Percentiles rank a stretch among this genome's conserved stretches.
Conservation (phyloP, 176 grass and related monocot species). For the Ensete glaucum region DNA sequence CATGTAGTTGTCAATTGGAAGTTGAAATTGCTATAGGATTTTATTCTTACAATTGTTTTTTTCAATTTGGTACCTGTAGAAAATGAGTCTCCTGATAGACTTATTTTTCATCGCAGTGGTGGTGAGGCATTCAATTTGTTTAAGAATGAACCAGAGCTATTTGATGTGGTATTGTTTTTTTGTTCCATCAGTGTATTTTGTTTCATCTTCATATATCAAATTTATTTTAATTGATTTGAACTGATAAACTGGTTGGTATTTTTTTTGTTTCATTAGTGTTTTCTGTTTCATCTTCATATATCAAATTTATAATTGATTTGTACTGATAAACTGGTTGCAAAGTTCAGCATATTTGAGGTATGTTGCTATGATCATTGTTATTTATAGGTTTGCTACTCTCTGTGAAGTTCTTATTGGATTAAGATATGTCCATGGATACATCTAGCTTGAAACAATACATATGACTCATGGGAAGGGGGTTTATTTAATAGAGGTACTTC, state of each 20-base stretch:
- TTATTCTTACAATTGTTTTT: background rate
- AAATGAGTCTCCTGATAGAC: constrained; percentile 14
- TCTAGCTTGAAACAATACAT: too few species aligned
- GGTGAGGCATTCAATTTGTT: constrained; percentile 85
- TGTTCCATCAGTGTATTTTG: background rate
- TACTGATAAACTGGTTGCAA: background rate
- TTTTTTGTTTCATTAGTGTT: background rate
- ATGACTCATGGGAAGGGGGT: too few species aligned
- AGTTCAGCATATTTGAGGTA: background rate
- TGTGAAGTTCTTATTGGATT: too few species aligned
- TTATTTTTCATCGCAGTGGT: constrained; percentile 43
- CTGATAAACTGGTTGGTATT: background rate
- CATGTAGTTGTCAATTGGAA: background rate
- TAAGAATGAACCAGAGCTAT: constrained; percentile 62
- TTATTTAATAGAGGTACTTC: too few species aligned
- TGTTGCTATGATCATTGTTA: too few species aligned
- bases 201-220: background rate
- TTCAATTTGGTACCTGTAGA: background rate
- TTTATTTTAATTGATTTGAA: background rate
- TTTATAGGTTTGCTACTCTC: too few species aligned
- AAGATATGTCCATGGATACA: too few species aligned
- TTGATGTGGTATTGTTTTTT: constrained; percentile 58
- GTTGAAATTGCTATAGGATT: background rate
- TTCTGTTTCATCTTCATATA: background rate
- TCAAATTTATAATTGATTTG: background rate